A percentile compares a stretch with the other conserved stretches of the same genome.
phyloP scores from a whole-genome alignment of 1,139 yeast genomes.

The Suzukiozyma palmioleophila region DNA sequence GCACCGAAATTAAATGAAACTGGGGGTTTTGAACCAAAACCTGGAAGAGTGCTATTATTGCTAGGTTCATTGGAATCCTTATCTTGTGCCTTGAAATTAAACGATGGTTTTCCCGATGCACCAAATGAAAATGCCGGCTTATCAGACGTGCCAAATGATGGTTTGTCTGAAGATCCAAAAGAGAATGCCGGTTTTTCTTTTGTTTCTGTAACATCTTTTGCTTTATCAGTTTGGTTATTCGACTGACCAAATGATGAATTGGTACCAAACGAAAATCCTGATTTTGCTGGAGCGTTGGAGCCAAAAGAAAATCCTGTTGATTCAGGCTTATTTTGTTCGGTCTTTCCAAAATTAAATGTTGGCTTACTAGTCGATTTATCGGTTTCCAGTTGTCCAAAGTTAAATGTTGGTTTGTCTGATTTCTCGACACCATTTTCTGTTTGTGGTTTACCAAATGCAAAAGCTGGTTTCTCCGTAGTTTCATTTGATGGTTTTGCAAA shows the following conservation, averaged over 20 bases:
- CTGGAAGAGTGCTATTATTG: not conserved
- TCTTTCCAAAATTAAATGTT: conserved; percentile 5
- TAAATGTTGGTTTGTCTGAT: conserved; percentile 8
- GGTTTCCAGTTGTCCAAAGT: conserved; percentile 7
- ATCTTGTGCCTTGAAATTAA: not conserved
- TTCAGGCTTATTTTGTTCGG: conserved; percentile 1
- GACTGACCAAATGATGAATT: conserved; percentile 4
- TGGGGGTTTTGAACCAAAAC: not conserved
- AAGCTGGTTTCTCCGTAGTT: not conserved
- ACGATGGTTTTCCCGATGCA: conserved; percentile 1
- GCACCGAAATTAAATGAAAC: conserved; percentile 17
- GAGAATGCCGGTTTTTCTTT: conserved; percentile 14
- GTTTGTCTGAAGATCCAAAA: conserved; percentile 10
- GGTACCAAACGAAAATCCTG: conserved; percentile 15
- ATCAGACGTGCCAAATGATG: conserved; percentile 11
- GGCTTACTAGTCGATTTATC: conserved; percentile 6
- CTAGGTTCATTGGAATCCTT: conserved; percentile 5
- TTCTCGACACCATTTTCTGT: not conserved
- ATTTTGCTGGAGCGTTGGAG: conserved; percentile 3
- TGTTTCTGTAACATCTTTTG: conserved; percentile 10
- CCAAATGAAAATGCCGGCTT: conserved; percentile 17
- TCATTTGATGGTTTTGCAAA: conserved; percentile 4
- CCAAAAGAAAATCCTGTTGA: conserved; percentile 17
- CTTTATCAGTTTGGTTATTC: conserved; percentile 10
- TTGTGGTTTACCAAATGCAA: conserved; percentile 1